Conservation (phyloP, 345 rosid genomes). For the Rubroshorea leprosula region DNA sequence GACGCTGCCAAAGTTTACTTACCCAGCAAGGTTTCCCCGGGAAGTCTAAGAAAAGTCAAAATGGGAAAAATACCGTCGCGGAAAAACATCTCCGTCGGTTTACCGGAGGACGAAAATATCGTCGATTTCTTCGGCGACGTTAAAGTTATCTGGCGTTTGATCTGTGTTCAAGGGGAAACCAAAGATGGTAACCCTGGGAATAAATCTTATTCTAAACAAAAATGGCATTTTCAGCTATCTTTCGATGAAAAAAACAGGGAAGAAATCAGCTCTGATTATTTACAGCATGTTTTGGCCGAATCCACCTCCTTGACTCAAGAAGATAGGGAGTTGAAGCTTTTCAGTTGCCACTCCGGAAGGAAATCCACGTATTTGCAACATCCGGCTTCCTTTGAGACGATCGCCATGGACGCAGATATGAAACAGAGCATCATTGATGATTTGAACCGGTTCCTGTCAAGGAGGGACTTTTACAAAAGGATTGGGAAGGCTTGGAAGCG, state of each 20-base stretch:
- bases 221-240: neutral
- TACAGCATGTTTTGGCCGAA: neutral
- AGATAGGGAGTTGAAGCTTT: neutral
- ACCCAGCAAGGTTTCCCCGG: neutral
- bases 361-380: neutral
- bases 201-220: neutral
- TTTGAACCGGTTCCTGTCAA: constrained; percentile 9
- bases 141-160: neutral
- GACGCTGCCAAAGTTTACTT: neutral
- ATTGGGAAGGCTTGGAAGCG: constrained; percentile 27
- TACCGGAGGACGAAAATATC: neutral
- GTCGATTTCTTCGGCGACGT: neutral
- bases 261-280: neutral
- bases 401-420: constrained; percentile 15
- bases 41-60: neutral
- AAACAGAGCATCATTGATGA: constrained; percentile 18
- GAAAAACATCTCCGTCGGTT: neutral
- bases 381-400: constrained; percentile 13
- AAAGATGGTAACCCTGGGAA: too few relatives aligned
- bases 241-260: neutral
- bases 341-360: neutral
- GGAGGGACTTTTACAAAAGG: constrained; percentile 17
- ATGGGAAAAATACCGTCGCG: neutral
- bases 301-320: neutral
- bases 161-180: neutral